Conservation (phyloP, 2,329 filamentous ascomycete species). For the Fusarium papillatum region DNA sequence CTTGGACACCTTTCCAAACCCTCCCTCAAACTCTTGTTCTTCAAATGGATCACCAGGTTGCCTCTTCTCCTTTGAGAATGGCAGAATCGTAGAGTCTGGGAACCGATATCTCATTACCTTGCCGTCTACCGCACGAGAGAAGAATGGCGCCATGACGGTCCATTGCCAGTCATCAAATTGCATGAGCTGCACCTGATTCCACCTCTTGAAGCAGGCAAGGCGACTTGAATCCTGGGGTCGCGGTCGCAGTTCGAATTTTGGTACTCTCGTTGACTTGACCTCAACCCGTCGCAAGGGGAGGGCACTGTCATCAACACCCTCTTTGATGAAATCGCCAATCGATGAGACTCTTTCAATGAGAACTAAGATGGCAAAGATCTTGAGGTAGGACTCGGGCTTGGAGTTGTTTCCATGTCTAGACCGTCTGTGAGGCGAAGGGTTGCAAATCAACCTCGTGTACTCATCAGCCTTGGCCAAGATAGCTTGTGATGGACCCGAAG, state of each 20-base stretch:
- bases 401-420: not conserved
- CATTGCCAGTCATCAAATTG: conserved; percentile 16
- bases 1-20: conserved; percentile 12
- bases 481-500: not conserved
- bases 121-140: conserved; percentile 2
- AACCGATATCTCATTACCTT: not conserved
- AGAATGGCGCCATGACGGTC: conserved; percentile 10
- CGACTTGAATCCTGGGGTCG: not conserved
- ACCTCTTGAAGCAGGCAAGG: not conserved
- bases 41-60: not conserved
- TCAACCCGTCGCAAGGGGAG: not conserved
- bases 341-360: not conserved
- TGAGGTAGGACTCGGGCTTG: not conserved
- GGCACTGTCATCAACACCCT: conserved; percentile 1
- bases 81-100: not conserved
- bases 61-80: not conserved
- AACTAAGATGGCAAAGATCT: conserved; percentile 5
- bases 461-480: not conserved
- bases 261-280: not conserved
- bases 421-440: not conserved
- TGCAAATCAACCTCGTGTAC: not conserved
- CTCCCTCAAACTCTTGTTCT: not conserved
- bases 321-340: conserved; percentile 1
- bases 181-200: not conserved
- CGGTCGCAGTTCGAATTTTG: not conserved